Evolutionary conservation across 176 grass and related monocot genomes (phyloP), one percentile per base, ranked within the genome.

Genomic region (Oryza coarctata): DNA sequence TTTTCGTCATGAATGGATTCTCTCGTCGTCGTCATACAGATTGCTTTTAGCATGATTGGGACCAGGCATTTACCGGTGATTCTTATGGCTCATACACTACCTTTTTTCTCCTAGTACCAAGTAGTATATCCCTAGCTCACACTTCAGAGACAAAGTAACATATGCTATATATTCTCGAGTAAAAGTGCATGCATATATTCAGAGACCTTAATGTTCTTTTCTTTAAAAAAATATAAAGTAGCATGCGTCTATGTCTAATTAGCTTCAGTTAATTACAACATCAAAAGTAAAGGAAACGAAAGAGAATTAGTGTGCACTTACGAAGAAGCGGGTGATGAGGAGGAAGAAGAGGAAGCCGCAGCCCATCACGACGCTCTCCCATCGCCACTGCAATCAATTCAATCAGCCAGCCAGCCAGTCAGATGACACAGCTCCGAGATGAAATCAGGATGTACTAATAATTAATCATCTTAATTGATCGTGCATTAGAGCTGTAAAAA

Each of bases 291-390:
- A 41, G 3, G 33, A 52, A 26, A 58, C 7, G 29, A 5, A 1
- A 66, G 7, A 34, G 55, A 69, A 18, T 22, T 2, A 12, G 7
- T 77, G 47, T 50, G 9, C 55, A 84, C 95, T 93, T 93, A 98
- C 95, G 39, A 98, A 83, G 92, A 87, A 93, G 58, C 95, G 92
- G 63, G 92, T 94, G 78, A 93, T 47, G 81, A 94, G 88, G 71
- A 98, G 92, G 88, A 94, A 89, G 88, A 93, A 98, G 80, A 98
- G 92, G 88, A 98, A 98, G 75, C 88, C 88, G 67, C 75, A 74
- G 35, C 95, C 95, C 68, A 98, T 86, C 18, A 98, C 75, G 43
- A 80, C 82, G 67, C 95, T 94, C 88, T 98, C 95, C 95, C 95
- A 98, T 36, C 92, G 69, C 95, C 95, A 98, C 95, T 98, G 90